Conservation (phyloP, 495 filamentous ascomycete genomes). For the Amorphotheca resinae region DNA sequence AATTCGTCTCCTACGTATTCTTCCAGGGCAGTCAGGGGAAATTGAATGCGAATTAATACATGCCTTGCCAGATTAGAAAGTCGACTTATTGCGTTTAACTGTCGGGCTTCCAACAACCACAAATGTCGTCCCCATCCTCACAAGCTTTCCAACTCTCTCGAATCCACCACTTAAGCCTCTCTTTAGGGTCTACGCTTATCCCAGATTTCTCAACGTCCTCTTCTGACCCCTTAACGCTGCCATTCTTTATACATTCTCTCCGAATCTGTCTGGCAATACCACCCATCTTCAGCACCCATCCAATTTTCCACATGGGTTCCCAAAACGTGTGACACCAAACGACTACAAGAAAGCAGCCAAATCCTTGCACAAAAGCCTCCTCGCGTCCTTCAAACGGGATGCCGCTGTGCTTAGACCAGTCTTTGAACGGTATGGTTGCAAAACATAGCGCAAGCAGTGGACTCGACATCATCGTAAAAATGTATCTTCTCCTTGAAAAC, state of each 20-base stretch:
- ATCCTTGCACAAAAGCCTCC: neutral
- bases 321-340: neutral
- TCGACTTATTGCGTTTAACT: too few species aligned
- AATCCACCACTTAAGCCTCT: slow-evolving; percentile 7
- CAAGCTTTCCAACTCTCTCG: slow-evolving; percentile 1
- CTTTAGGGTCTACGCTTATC: slow-evolving; percentile 2
- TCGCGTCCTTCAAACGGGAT: neutral
- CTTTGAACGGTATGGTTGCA: slow-evolving; percentile 1
- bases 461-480: neutral
- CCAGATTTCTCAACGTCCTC: slow-evolving; percentile 7
- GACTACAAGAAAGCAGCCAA: neutral
- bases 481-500: slow-evolving; percentile 3
- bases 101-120: too few species aligned
- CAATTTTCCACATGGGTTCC: slow-evolving; percentile 2
- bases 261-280: slow-evolving; percentile 6
- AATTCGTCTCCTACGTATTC: too few species aligned
- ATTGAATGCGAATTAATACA: too few species aligned
- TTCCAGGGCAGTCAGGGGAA: too few species aligned
- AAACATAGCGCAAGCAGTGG: neutral
- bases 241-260: slow-evolving; percentile 9
- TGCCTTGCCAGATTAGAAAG: too few species aligned
- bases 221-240: slow-evolving; percentile 3
- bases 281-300: slow-evolving; percentile 5
- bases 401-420: neutral
- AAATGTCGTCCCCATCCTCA: slow-evolving; percentile 3